Base-by-base conservation (phyloP, 2,329 filamentous ascomycete species). In the Penicillium sp. region DNA sequence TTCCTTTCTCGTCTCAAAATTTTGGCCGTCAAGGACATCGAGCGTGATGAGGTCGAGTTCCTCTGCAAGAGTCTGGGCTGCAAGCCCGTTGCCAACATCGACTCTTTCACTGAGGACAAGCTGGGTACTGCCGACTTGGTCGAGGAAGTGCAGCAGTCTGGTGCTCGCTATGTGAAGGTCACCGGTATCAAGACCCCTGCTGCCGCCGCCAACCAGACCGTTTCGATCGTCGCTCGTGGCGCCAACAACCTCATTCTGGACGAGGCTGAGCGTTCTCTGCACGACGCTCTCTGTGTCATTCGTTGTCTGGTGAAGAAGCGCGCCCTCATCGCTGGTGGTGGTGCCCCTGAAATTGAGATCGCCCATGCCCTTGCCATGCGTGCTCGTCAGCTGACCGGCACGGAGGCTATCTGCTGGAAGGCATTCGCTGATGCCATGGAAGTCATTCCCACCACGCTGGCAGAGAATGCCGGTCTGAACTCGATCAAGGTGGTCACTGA, bases 81-180 rank as follows among this genome's bases (percentile, higher is more conserved):
- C 82, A 98, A 98, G 76, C 93, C 93, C 44, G 93, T 98, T 65
- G 93, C 93, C 61, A 94, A 98, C 67, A 87, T 98, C 64, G 93
- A 98, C 72, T 95, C 90, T 12, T 98, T 98, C 75, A 93, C 89
- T n/a, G 93, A 98, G 74, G 93, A 98, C 73, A 98, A 97, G 77
- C 83, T 98, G 48, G 93, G 90, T 57, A 85, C 83, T 37, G 93
- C 93, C 29, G 93, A 98, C 64, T 77, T 98, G 32, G 83, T 98
- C 21, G 93, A 98, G 73, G 93, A 98, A 73, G 82, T 88, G 10
- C 84, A 93, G 67, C 83, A 84, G 33, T 87, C 85, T 15, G 93
- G 93, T 53, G 87, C 89, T 54, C 85, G 91, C 57, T 91, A 95
- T 73, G 88, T 96, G 63, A 96, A 95, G 78, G 82, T 98, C 44